A percentile compares a stretch with the other conserved stretches of the same genome.
Conservation (phyloP, 176 grass and related monocot genomes). For the Phyllostachys edulis region DNA sequence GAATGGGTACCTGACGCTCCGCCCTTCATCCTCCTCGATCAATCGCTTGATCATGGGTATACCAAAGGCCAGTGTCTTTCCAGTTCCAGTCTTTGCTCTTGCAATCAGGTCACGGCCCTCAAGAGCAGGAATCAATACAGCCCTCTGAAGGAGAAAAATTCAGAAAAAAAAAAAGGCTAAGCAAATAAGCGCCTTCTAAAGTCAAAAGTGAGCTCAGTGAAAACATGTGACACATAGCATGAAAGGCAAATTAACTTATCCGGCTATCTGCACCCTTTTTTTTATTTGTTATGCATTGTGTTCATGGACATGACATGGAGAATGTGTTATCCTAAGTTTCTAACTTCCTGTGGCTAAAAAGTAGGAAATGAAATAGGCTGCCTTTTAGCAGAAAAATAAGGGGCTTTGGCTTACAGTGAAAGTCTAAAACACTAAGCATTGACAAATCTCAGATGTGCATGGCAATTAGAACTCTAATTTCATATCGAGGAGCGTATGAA, state of each 20-base stretch:
- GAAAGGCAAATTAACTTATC: background rate
- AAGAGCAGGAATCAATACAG: slow-evolving; percentile 82
- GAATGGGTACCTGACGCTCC: slow-evolving; percentile 45
- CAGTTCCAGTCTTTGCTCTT: slow-evolving; percentile 93
- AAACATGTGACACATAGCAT: background rate
- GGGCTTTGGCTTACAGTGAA: background rate
- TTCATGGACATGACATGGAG: background rate
- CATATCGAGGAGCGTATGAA: background rate
- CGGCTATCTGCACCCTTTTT: background rate
- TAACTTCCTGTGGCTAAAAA: background rate
- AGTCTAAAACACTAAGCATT: background rate
- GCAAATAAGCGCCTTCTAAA: background rate
- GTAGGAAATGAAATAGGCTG: background rate
- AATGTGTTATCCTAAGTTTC: background rate
- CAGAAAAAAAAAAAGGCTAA: slow-evolving; percentile 13
- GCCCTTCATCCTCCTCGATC: slow-evolving; percentile 58
- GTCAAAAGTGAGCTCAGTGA: background rate
- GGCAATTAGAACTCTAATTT: background rate
- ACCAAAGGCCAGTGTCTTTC: slow-evolving; percentile 95
- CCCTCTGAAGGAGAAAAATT: slow-evolving; percentile 53
- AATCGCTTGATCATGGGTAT: slow-evolving; percentile 95
- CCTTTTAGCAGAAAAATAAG: background rate
- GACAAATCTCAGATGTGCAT: background rate
- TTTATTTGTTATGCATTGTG: background rate
- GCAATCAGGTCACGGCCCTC: slow-evolving; percentile 95